Evolutionary conservation across 2,329 filamentous ascomycete species (phyloP), one percentile per base, ranked within the genome.

Genomic region (Diaporthe citriasiana): DNA sequence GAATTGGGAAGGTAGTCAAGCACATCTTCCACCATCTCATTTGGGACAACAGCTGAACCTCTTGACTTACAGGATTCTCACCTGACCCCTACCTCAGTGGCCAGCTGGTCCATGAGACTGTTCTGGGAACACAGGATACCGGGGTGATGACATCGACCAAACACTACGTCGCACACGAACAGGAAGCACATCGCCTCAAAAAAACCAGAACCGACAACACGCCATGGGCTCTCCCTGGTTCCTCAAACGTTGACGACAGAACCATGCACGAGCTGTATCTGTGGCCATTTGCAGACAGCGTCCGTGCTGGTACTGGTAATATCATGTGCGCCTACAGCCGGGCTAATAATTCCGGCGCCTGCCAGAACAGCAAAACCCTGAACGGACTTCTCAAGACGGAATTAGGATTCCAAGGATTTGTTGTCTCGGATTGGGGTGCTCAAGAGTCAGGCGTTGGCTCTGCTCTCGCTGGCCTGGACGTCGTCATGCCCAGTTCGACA

Each of bases 71-170:
- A 81, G 80, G 83, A 10, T 83, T 86, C 75, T 83, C 84, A 2
- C 79, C 80, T 17, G 91, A 93, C 78, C 90, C 91, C 0, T 93
- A 94, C 71, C 85, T 95, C 0, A 90, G 82, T 19, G 85, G 86
- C 12, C 80, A 78, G 4, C 79, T 87, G 27, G 84, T 83, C 0
- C 79, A 78, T 38, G 82, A 86, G 76, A 94, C 92, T 0, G 92
- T 95, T 55, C 84, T 85, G 51, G 93, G 93, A 0, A 91, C 94
- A 12, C 93, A 95, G 80, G 88, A 89, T 2, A 87, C 89, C 65
- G 93, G 93, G 0, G 93, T 97, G 2, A 94, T 95, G 78, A 93
- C 94, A 0, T 88, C 86, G 74, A 86, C 85, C 22, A 90, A 89
- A 82, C 94, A 96, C 78, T 94, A 87, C 68, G 85, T 95, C 17